Evolutionary conservation across 164 flowering plant species (phyloP), one percentile per base, ranked within the genome.

Genomic region (Umbellularia californica): DNA sequence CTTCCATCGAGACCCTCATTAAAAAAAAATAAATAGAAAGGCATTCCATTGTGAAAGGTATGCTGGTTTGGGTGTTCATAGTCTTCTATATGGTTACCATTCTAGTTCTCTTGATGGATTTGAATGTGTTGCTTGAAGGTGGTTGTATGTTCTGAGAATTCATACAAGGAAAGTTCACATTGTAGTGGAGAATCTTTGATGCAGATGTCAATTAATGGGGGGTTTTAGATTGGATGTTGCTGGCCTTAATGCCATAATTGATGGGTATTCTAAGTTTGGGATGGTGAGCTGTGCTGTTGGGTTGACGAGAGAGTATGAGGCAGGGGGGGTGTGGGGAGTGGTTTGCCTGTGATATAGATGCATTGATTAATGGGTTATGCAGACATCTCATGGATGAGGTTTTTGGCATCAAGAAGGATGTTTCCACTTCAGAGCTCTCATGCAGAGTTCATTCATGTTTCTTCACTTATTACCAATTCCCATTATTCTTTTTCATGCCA

Each of bases 291-390:
- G 50, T 47, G 93, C 89, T 7, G 58, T 86, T 1, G 81, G 79
- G 30, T 73, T 89, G 80, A 67, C 82, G 75, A n/a, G 85, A 77
- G 77, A 80, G 76, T n/a, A 87, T 84, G 92, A 81, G 73, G 72
- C 78, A 63, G 55, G 89, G 79, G 47, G n/a, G n/a, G n/a, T n/a
- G n/a, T n/a, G n/a, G n/a, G 86, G 85, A 19, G 10, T 85, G n/a
- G n/a, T 5, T 47, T 20, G 17, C 89, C 95, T 25, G 94, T 25
- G 94, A 92, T 73, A 84, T 87, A 69, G 86, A 90, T 78, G 89
- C 88, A 67, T 70, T 95, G 83, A 85, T 95, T 30, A 71, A 86
- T 81, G 93, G 92, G 70, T 91, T 83, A 64, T 92, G 94, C 78
- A 81, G 73, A 73, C 74, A 50, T 73, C 79, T 93, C 47, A 70